Evolutionary conservation across 495 filamentous ascomycete species (phyloP).

Genomic region (Alectoria sarmentosa): DNA sequence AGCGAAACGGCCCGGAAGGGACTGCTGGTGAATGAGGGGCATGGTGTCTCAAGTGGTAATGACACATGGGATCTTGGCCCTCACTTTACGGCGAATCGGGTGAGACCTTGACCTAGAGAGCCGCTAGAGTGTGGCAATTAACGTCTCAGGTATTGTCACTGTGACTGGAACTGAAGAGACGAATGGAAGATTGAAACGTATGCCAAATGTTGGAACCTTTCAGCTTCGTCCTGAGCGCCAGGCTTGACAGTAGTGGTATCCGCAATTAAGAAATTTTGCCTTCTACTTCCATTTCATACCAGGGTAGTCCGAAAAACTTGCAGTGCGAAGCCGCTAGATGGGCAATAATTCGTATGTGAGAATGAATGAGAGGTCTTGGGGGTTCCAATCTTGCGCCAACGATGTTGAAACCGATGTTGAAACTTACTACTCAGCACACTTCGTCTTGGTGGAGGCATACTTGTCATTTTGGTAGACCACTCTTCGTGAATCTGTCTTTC

Average conservation of each 20-base stretch:
- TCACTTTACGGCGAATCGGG: not conserved
- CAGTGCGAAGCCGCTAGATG: too few relatives aligned
- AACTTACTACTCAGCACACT: too few relatives aligned
- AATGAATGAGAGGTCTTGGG: too few relatives aligned
- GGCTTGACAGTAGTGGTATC: too few relatives aligned
- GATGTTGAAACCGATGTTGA: too few relatives aligned
- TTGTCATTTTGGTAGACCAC: not conserved
- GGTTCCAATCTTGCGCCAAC: not conserved
- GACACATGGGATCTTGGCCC: not conserved
- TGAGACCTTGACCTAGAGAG: not conserved
- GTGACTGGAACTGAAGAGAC: too few relatives aligned
- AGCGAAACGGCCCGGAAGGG: not conserved
- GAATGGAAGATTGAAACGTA: not conserved
- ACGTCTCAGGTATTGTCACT: not conserved
- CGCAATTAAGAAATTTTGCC: too few relatives aligned
- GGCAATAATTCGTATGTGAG: too few relatives aligned
- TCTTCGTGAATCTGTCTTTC: not conserved
- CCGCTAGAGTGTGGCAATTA: not conserved
- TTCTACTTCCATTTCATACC: too few relatives aligned
- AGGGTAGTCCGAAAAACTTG: too few relatives aligned
- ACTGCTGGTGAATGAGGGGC: not conserved
- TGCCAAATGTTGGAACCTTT: not conserved
- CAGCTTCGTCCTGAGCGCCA: too few relatives aligned
- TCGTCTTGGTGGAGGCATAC: not conserved
- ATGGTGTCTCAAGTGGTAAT: not conserved